Conservation (phyloP, 768 basidiomycete species). For the Mycena latifolia region DNA sequence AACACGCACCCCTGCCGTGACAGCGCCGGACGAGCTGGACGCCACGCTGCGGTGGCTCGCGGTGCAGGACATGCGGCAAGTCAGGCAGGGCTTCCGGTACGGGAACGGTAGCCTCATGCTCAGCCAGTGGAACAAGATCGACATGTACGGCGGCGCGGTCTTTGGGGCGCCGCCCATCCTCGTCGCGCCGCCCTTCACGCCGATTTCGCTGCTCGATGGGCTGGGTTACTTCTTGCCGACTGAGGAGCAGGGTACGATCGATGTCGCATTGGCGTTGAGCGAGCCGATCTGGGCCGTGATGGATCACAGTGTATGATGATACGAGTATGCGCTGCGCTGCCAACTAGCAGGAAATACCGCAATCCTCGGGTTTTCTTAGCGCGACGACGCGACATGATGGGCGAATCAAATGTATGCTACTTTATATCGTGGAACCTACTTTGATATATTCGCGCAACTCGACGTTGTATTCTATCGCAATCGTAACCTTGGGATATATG, state of each 20-base stretch:
- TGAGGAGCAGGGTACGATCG: slow-evolving; percentile 30
- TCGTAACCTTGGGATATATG: too few relatives aligned
- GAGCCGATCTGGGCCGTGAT: slow-evolving; percentile 32
- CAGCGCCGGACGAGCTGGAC: slow-evolving; percentile 16
- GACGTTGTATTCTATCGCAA: too few relatives aligned
- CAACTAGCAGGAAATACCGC: too few relatives aligned
- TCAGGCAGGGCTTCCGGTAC: slow-evolving; percentile 25
- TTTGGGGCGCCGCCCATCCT: slow-evolving; percentile 35
- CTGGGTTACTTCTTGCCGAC: slow-evolving; percentile 30
- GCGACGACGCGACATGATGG: too few relatives aligned
- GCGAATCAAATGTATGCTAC: too few relatives aligned
- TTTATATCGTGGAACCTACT: too few relatives aligned
- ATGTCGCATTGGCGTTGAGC: slow-evolving; percentile 34
- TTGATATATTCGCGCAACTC: too few relatives aligned
- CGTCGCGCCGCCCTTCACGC: slow-evolving; percentile 37
- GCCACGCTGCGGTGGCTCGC: slow-evolving; percentile 35
- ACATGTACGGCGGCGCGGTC: slow-evolving; percentile 32
- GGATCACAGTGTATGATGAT: neutral
- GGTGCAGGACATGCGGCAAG: slow-evolving; percentile 28
- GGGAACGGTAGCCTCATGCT: slow-evolving; percentile 37
- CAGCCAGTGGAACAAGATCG: slow-evolving; percentile 40
- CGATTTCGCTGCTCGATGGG: slow-evolving; percentile 35
- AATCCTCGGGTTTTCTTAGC: too few relatives aligned
- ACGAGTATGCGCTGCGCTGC: too few relatives aligned
- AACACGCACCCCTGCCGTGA: slow-evolving; percentile 9